These are phyloP conservation scores for Tieghemostelium lacteum DNA, from an alignment of 78 protist species.

Conservation along the genomic window DNA sequence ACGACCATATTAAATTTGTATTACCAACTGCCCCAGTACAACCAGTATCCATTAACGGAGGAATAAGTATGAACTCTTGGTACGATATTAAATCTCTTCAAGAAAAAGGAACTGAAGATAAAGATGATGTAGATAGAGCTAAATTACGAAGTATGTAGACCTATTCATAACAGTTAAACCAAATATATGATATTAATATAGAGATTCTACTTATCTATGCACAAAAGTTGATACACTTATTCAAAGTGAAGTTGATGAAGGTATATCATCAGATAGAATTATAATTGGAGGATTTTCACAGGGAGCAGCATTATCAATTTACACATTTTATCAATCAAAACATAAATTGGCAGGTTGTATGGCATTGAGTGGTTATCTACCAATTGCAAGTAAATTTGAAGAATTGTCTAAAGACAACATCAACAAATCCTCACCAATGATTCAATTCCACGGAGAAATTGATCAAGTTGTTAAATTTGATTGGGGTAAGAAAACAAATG, in stretches of 20 bases:
- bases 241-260: slow-evolving; percentile 29
- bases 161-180: neutral
- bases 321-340: slow-evolving; percentile 38
- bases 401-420: neutral
- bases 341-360: slow-evolving; percentile 44
- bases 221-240: slow-evolving; percentile 33
- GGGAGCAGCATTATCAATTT: slow-evolving; percentile 74
- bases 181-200: neutral
- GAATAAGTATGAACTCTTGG: slow-evolving; percentile 58
- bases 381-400: neutral
- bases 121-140: slow-evolving; percentile 29
- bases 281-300: slow-evolving; percentile 67
- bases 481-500: slow-evolving; percentile 58
- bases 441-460: slow-evolving; percentile 39
- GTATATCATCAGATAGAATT: slow-evolving; percentile 62
- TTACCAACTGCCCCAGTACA: slow-evolving; percentile 64
- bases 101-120: slow-evolving; percentile 39
- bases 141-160: neutral
- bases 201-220: neutral
- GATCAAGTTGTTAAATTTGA: slow-evolving; percentile 29
- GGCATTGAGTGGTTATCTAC: slow-evolving; percentile 48
- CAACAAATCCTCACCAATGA: slow-evolving; percentile 22
- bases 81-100: slow-evolving; percentile 64
- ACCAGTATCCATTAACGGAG: slow-evolving; percentile 62
- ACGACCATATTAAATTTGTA: slow-evolving; percentile 34